Evolutionary conservation across 805 yeast genomes (phyloP), one percentile per base, ranked within the genome.

Genomic region (Candida vartiovaarae): DNA sequence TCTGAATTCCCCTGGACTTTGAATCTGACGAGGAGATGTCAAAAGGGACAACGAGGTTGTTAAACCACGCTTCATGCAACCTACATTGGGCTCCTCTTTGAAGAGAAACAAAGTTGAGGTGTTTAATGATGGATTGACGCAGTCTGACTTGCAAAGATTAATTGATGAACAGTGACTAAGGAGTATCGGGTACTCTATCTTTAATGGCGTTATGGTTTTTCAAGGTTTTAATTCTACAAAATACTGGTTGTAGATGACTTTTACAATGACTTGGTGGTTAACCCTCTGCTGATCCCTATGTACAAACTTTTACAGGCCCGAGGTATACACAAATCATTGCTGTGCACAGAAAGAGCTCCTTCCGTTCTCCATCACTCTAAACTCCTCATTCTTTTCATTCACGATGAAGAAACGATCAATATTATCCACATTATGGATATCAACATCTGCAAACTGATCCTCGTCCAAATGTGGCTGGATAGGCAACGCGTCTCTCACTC

Each of bases 401-500:
- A 50, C 15, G 38, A 49, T 40, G 4, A 34, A 27, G 41, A 45
- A 48, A 28, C 30, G 30, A 27, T 53, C 55, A 4, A 46, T 53
- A 6, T 39, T 26, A 8, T 51, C 60, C 35, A 47, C 52, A 34
- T 57, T 52, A 30, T 49, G 46, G n/a, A 45, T 51, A 26, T 62
- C 63, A 15, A 60, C 46, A 26, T 59, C 59, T 7, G 63, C 59
- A 30, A 56, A 39, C 61, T 68, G 9, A 39, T 46, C 5, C 60
- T 53, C 26, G 20, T 15, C 24, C 32, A 23, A 11, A 60, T 56
- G 41, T 34, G 32, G 30, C 40, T 39, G 39, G 6, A 56, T 62
- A 4, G 85, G 89, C 40, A 84, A 64, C 23, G 82, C 64, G 45
- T 77, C 75, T 50, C 66, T 70, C 41, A 84, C 65, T 47, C 71